Base-by-base conservation (phyloP, 331 rosid genomes). In the Prunus yedoensis region DNA sequence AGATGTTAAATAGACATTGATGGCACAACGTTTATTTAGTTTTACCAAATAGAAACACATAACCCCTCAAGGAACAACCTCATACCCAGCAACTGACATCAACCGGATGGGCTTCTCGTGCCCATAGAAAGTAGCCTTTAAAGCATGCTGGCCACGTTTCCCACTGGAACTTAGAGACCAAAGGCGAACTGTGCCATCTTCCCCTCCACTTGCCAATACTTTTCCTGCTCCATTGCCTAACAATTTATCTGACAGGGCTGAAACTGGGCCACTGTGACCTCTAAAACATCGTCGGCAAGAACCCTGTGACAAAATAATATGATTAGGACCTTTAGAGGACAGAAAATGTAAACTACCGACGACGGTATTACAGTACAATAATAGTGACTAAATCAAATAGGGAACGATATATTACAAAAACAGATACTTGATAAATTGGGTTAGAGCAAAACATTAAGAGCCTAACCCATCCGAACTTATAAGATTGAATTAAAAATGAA, bases 151-250 rank as follows among this genome's bases (percentile, higher is more conserved):
- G 51, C 94, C 94, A 18, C 87, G 88, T 77, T 79, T 87, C 59
- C 92, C 92, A 76, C 82, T 77, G 23, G 92, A 87, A 77, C 77
- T 68, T 63, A 91, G 86, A 56, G 96, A 91, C 98, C 97, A 93
- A 20, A 93, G 94, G 66, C 94, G 91, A 75, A 93, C 93, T 47
- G 96, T 91, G 74, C 94, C 88, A 70, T 93, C 97, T 80, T 89
- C 93, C 77, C 97, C 98, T 78, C 98, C 98, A 80, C 98, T 93
- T 61, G 97, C 98, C 85, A 93, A 81, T 46, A 93, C 72, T 83
- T 86, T 89, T 80, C 85, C 80, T 47, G 72, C 46, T 76, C 71
- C 94, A 27, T 89, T 89, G 69, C 94, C 98, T 80, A 91, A 81
- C 78, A 93, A 75, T 84, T 93, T 86, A 84, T 93, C 87, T 47